Conservation (phyloP, 1,284 basidiomycete species). For the Cutaneotrichosporon cyanovorans region DNA sequence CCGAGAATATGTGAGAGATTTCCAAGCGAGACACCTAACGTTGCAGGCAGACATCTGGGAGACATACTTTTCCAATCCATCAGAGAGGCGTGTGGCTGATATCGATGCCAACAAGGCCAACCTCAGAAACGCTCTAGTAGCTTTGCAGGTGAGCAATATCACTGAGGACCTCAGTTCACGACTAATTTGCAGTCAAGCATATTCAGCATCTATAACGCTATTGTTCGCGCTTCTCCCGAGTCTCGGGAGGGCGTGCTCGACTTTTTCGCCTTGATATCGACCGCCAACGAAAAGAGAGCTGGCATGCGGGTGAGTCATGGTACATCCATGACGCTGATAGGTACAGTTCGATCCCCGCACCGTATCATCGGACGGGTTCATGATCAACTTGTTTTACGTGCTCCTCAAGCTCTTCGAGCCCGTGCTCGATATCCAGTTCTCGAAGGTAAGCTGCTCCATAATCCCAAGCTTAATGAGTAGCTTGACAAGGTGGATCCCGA, state of each 20-base stretch:
- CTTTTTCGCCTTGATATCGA: conserved; percentile 68
- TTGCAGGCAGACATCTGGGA: conserved; percentile 64
- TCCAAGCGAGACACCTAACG: not conserved
- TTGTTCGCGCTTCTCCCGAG: conserved; percentile 73
- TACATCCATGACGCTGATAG: not conserved
- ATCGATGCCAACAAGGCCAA: conserved; percentile 77
- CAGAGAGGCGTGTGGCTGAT: conserved; percentile 64
- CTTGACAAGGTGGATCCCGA: conserved; percentile 84
- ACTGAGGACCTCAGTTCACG: too few species aligned
- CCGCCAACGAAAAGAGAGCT: conserved; percentile 73
- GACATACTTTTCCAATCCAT: conserved; percentile 75
- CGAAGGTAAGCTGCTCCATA: conserved; percentile 78
- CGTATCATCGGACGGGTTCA: conserved; percentile 85
- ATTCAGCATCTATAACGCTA: conserved; percentile 80
- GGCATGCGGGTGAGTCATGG: conserved; percentile 69
- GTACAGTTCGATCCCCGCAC: conserved; percentile 68
- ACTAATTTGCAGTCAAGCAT: conserved; percentile 48
- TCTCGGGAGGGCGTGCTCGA: conserved; percentile 76
- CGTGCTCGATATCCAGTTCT: conserved; percentile 86
- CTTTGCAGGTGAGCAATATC: conserved; percentile 66
- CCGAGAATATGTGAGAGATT: conserved; percentile 73
- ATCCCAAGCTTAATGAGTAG: conserved; percentile 52
- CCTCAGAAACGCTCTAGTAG: conserved; percentile 69
- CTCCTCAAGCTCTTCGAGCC: conserved; percentile 87
- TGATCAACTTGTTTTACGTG: conserved; percentile 80